Evolutionary conservation across 257 asterid genomes (phyloP), one percentile per base, ranked within the genome.

Genomic region (Solanum pimpinellifolium): DNA sequence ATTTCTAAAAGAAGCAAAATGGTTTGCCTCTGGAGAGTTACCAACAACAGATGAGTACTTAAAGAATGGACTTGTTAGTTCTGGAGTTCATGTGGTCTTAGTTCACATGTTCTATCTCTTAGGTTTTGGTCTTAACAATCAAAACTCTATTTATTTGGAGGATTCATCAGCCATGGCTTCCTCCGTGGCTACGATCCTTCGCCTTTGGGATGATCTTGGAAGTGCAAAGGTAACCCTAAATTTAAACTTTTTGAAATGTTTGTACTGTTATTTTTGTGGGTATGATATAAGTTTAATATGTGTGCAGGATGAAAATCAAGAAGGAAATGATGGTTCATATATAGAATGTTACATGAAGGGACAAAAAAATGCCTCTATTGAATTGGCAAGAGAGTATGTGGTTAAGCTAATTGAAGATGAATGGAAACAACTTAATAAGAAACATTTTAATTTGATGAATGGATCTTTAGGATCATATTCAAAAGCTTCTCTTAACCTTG

Each of bases 241-340:
- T 37, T 37, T 33, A 33, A 3, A 37, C 18, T 6, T 80, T 25
- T 37, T 12, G 59, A 14, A 49, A 6, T 33, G n/a, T 52, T 31
- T 76, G 44, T 31, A n/a, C 14, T 0, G 49, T 11, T 29, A 9
- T 1, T 80, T 13, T 31, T 13, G 27, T 46, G 10, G 37, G 11
- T 76, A 21, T 75, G 42, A 75, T 2, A 6, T 23, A 39, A 39
- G 21, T 69, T 6, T 69, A 41, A 75, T 16, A 75, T 23, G 13
- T 3, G 11, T 23, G 83, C 35, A 92, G 94, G 93, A 93, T 42
- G 94, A 93, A 86, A 49, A 90, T 21, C 93, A 92, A 90, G 90
- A 86, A 59, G 93, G 94, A 8, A 56, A 86, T 4, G 94, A 92
- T 62, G 93, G 96, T 4, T 92, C 96, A 0, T 93, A 89, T 29